Evolutionary conservation across 2,329 filamentous ascomycete species (phyloP).

Genomic region (Neofusicoccum umdonicola): DNA sequence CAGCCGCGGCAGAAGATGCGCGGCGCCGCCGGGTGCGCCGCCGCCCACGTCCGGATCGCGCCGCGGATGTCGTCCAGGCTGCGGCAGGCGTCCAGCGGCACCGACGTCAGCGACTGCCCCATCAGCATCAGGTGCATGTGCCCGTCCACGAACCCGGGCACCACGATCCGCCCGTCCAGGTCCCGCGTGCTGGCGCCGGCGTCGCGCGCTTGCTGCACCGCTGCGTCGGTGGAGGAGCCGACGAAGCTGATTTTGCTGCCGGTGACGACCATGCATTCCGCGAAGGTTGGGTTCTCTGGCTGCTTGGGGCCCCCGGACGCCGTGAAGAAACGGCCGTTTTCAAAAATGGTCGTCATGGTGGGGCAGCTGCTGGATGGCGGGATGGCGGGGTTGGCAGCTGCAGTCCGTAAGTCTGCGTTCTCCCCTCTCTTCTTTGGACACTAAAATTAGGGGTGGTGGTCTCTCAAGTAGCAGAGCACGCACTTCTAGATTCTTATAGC

Average conservation of each 20-base stretch:
- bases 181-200: conserved; percentile 29
- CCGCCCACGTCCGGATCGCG: conserved; percentile 47
- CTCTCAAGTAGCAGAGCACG: too few relatives aligned
- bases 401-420: not conserved
- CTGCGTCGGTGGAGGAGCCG: conserved; percentile 27
- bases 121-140: conserved; percentile 59
- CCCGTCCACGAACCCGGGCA: conserved; percentile 58
- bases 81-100: conserved; percentile 48
- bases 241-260: conserved; percentile 42
- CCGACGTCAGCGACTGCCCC: conserved; percentile 54
- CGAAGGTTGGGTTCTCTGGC: conserved; percentile 22
- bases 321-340: conserved; percentile 33
- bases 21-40: conserved; percentile 43
- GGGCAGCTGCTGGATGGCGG: not conserved
- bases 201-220: conserved; percentile 28
- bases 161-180: conserved; percentile 40
- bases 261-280: conserved; percentile 40
- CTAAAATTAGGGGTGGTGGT: not conserved
- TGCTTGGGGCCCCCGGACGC: conserved; percentile 15
- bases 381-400: not conserved
- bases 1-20: conserved; percentile 55
- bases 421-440: not conserved
- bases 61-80: conserved; percentile 50
- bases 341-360: conserved; percentile 24
- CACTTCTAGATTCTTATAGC: not conserved